phyloP scores from a whole-genome alignment of 352 stramenopile genomes.

The Pythium grandisporangium region DNA sequence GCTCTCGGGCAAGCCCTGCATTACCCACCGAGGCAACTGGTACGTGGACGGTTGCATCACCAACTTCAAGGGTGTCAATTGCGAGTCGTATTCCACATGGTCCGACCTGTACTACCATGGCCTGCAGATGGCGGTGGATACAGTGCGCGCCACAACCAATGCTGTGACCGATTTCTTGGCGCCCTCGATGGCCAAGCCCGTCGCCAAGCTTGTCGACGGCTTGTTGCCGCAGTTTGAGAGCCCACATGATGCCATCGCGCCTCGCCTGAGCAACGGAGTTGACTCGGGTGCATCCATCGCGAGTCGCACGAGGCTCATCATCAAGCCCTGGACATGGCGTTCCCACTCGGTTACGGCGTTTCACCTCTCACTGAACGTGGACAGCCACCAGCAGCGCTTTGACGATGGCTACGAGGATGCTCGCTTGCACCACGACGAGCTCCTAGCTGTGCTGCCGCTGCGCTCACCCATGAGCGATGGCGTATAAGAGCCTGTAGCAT shows the following conservation, averaged over 20 bases:
- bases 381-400: slow-evolving; percentile 40
- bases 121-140: slow-evolving; percentile 32
- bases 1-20: slow-evolving; percentile 47
- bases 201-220: slow-evolving; percentile 33
- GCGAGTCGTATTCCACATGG: slow-evolving; percentile 49
- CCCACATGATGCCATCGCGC: slow-evolving; percentile 36
- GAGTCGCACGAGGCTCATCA: slow-evolving; percentile 25
- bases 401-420: slow-evolving; percentile 56
- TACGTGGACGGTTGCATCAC: slow-evolving; percentile 67
- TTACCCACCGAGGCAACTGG: slow-evolving; percentile 47
- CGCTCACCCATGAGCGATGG: slow-evolving; percentile 5
- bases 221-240: slow-evolving; percentile 30
- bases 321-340: slow-evolving; percentile 60
- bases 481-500: neutral
- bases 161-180: slow-evolving; percentile 28
- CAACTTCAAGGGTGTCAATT: slow-evolving; percentile 63
- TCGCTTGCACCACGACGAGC: slow-evolving; percentile 33
- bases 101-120: slow-evolving; percentile 44
- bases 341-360: slow-evolving; percentile 35
- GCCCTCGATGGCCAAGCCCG: slow-evolving; percentile 30
- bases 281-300: neutral
- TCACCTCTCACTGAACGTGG: slow-evolving; percentile 48
- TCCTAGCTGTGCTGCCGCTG: slow-evolving; percentile 25
- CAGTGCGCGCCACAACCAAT: slow-evolving; percentile 21
- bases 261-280: slow-evolving; percentile 13